Conservation (phyloP, 1,139 yeast genomes). For the Yamadazyma friedrichii region DNA sequence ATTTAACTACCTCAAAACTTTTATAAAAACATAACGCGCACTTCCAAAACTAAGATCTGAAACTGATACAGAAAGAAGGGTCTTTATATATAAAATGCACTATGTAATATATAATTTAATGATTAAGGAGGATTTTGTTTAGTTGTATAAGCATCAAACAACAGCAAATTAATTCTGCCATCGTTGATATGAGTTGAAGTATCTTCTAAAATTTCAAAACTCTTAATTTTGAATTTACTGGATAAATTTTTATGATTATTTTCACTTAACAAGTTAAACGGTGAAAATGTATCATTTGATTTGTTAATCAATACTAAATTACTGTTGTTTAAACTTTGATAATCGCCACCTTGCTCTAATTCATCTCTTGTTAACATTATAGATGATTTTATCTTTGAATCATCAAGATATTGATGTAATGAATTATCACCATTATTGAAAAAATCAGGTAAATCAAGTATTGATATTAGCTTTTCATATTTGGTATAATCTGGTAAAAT, state of each 20-base stretch:
- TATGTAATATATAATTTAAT: not conserved
- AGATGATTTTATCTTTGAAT: conserved; percentile 22
- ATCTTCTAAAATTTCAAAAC: conserved; percentile 72
- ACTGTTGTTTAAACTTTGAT: conserved; percentile 28
- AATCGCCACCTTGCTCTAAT: conserved; percentile 33
- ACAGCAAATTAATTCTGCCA: conserved; percentile 65
- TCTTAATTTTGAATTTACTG: conserved; percentile 28
- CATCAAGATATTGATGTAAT: conserved; percentile 22
- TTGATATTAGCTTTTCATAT: conserved; percentile 9
- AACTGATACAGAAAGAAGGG: not conserved
- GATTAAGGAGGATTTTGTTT: conserved; percentile 59
- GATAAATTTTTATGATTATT: conserved; percentile 5
- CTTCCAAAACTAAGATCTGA: too few species aligned
- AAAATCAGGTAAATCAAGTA: conserved; percentile 36
- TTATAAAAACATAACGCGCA: too few species aligned
- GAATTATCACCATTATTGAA: conserved; percentile 26
- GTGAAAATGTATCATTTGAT: conserved; percentile 15
- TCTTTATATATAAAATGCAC: not conserved
- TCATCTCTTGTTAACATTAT: conserved; percentile 37
- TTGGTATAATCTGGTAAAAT: conserved; percentile 5
- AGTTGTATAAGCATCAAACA: conserved; percentile 74
- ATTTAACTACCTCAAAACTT: not conserved
- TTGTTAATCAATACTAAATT: conserved; percentile 24
- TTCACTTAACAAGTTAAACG: conserved; percentile 23
- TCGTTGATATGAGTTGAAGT: conserved; percentile 60